Evolutionary conservation across 805 yeast species (phyloP).

Genomic region (Ogataea salicorniae): DNA sequence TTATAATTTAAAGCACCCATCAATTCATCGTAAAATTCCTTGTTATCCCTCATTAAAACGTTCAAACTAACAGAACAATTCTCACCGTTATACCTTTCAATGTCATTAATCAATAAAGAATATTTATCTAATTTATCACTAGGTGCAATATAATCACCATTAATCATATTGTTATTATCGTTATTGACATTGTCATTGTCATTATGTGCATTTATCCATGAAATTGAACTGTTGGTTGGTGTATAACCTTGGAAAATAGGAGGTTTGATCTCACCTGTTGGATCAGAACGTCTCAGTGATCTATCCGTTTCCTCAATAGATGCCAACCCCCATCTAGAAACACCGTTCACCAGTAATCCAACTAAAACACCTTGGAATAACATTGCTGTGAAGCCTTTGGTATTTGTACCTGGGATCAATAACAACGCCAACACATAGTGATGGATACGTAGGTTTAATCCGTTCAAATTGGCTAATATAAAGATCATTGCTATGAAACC

Average conservation of each 20-base stretch:
- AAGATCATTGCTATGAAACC: constrained; percentile 39
- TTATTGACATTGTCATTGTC: background rate
- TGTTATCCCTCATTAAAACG: constrained; percentile 28
- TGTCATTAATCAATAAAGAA: constrained; percentile 70
- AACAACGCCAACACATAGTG: constrained; percentile 76
- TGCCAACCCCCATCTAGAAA: constrained; percentile 91
- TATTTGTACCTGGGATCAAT: constrained; percentile 78
- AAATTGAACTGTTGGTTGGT: constrained; percentile 28
- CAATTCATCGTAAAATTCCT: constrained; percentile 26
- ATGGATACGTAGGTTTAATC: constrained; percentile 69
- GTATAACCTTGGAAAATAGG: constrained; percentile 40
- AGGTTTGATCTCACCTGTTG: constrained; percentile 49
- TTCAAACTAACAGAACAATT: constrained; percentile 40
- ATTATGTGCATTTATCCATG: constrained; percentile 28
- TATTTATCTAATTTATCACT: constrained; percentile 40
- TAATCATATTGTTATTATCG: constrained; percentile 9
- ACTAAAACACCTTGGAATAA: constrained; percentile 78
- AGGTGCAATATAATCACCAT: constrained; percentile 23
- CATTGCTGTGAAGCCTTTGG: constrained; percentile 64
- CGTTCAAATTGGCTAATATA: constrained; percentile 49
- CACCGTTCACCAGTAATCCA: constrained; percentile 80
- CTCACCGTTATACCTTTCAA: constrained; percentile 65
- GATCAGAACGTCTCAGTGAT: constrained; percentile 68
- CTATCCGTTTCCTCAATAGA: constrained; percentile 75
- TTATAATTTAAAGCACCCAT: constrained; percentile 28